A percentile compares a stretch with the other conserved stretches of the same genome.
Conservation (phyloP, 495 filamentous ascomycete genomes). For the Mytilinidion resinicola region DNA sequence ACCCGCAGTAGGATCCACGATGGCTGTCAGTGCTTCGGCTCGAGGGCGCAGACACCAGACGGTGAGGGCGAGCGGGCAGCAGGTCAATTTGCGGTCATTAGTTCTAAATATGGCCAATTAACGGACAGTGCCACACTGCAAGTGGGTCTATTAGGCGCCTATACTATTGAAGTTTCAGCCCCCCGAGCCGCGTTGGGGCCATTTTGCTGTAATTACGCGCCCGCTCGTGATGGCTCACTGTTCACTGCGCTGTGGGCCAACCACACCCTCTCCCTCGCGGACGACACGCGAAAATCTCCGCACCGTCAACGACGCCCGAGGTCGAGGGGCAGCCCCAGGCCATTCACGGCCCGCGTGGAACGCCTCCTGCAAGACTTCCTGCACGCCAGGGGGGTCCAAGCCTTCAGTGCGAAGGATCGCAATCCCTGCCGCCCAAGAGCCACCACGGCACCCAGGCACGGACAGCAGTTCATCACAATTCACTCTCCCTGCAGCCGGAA, state of each 20-base stretch:
- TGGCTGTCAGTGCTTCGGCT: too few relatives aligned
- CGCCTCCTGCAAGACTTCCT: constrained; percentile 2
- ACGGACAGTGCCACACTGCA: background rate
- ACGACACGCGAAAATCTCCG: background rate
- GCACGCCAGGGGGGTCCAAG: background rate
- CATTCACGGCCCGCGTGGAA: background rate
- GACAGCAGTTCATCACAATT: constrained; percentile 19
- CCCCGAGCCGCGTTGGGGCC: background rate
- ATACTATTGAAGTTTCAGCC: background rate
- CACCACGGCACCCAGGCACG: constrained; percentile 2
- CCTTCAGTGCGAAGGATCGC: background rate
- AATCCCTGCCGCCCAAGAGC: background rate
- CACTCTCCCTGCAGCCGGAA: constrained; percentile 5
- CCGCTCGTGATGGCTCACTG: background rate
- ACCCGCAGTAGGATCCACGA: too few relatives aligned
- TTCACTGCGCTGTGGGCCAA: background rate
- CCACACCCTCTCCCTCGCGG: background rate
- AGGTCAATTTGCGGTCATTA: too few relatives aligned
- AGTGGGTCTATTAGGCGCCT: constrained; percentile 1
- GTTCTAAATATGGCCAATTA: too few relatives aligned
- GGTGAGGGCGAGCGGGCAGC: too few relatives aligned
- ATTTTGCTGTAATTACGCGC: constrained; percentile 4
- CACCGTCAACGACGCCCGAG: background rate
- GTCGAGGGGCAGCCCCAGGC: background rate
- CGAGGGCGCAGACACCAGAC: too few relatives aligned